Percentiles rank a stretch among this genome's conserved stretches.
Conservation (phyloP, 768 basidiomycete genomes). For the Mycena olivaceomarginata region DNA sequence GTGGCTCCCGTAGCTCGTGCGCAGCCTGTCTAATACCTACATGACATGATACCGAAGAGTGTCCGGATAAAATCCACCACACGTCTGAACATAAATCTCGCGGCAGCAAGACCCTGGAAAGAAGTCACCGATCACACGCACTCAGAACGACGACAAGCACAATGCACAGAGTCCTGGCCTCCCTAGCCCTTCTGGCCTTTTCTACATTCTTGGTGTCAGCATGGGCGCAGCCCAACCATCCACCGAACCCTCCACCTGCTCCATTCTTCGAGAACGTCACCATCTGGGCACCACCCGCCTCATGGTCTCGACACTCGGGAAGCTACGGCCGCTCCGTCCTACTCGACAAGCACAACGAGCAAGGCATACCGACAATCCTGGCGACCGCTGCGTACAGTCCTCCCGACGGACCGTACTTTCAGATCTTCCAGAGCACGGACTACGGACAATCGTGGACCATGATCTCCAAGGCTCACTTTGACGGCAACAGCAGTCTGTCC, state of each 20-base stretch:
- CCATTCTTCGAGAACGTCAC: conserved; percentile 22
- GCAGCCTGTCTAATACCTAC: background rate
- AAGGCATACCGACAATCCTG: conserved; percentile 21
- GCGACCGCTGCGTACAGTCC: conserved; percentile 36
- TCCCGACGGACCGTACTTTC: conserved; percentile 44
- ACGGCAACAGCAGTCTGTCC: conserved; percentile 35
- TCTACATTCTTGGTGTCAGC: conserved; percentile 13
- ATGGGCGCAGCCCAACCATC: conserved; percentile 16
- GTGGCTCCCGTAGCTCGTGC: no score
- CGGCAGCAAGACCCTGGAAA: conserved; percentile 16
- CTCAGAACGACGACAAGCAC: conserved; percentile 16
- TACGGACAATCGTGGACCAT: conserved; percentile 43
- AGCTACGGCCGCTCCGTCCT: conserved; percentile 21
- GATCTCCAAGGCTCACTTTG: conserved; percentile 43
- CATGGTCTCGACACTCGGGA: conserved; percentile 16
- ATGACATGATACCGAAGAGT: conserved; percentile 14
- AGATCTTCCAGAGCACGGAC: conserved; percentile 41
- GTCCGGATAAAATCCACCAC: conserved; percentile 15
- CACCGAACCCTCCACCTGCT: conserved; percentile 14
- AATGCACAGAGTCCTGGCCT: conserved; percentile 20
- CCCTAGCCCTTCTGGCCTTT: conserved; percentile 12
- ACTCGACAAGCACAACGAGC: conserved; percentile 18
- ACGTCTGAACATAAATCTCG: conserved; percentile 18
- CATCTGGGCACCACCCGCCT: conserved; percentile 20
- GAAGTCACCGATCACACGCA: conserved; percentile 14